Evolutionary conservation across 345 rosid genomes (phyloP), one percentile per base, ranked within the genome.

Genomic region (Arabidopsis arenosa): DNA sequence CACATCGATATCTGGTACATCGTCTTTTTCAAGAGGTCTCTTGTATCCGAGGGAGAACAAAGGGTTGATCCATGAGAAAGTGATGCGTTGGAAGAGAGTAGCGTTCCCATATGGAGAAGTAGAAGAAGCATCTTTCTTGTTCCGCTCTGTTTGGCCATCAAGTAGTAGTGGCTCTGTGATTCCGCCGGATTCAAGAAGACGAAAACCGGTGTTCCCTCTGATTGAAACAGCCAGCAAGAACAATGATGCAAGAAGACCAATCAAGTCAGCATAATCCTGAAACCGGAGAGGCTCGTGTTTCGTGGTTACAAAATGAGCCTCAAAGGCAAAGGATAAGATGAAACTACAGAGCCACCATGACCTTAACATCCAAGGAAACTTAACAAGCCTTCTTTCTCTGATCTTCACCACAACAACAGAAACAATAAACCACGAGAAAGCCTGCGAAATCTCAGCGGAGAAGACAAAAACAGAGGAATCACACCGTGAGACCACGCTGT

Each of bases 61-160:
- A 9, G 96, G 90, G 72, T 85, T 93, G 65, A 93, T 91, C 98
- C 98, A 93, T 33, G 97, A 91, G 81, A 93, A 93, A 40, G 96
- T 89, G 43, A 93, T 66, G 39, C 87, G 87, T 80, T 93, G 96
- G 70, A 83, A 75, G 76, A 93, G 79, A 18, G 83, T 88, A 26
- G 98, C 91, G 26, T 83, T 88, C 35, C 91, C 96, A 67, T 89
- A 93, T n/a, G 72, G 87, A 54, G 76, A 85, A 74, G 76, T 81
- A 45, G 79, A 68, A 15, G 23, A 26, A 55, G 54, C 53, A 64
- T n/a, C 74, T 37, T 62, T 79, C 18, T 65, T 73, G 66, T 49
- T 57, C 14, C 76, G 78, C 18, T 84, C 79, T 53, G 69, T 43
- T 74, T 86, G 70, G 15, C 67, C 82, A 21, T 68, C 70, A 57